Evolutionary conservation across 306 rosid species (phyloP), one percentile per base, ranked within the genome.

Genomic region (Notholithocarpus densiflorus): DNA sequence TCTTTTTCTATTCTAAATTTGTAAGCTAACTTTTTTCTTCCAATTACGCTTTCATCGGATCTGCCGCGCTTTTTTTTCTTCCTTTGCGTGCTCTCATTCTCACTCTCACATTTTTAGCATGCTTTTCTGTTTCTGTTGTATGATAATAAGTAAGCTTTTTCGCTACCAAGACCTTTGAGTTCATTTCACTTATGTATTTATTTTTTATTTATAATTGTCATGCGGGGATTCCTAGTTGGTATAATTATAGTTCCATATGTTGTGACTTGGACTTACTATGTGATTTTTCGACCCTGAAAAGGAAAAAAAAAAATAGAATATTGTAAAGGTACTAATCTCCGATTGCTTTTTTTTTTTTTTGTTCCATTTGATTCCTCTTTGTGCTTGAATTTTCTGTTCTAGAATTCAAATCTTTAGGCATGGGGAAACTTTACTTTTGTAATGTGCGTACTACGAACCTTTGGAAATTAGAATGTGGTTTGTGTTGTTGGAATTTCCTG

Each of bases 71-170:
- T 48, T 48, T 48, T 48, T 13, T 11, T 48, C 45, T 21, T 48
- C 84, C 91, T 84, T 94, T 90, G 88, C 97, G 90, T 94, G 81
- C 81, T 82, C 73, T 80, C 57, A 73, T 59, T 11, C 53, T 57
- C 81, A 14, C 15, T 14, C 55, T 75, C 83, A 75, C 87, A 54
- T 72, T 54, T 78, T 65, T 74, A 34, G 54, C 86, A 19, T 77
- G 76, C 43, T 5, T 70, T 68, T 75, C 83, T 70, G 52, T 17
- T 43, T 43, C 68, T 68, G 55, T 66, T 72, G 21, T 80, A 29
- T 59, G 43, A 57, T 37, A 51, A 69, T n/a, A 4, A n/a, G 17
- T 14, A 7, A 26, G 43, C 52, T 66, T 59, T 48, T 72, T 73
- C 10, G 21, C 71, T 60, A 45, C 57, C 78, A 51, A 18, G 52